A percentile compares a stretch with the other conserved stretches of the same genome.
phyloP scores from a whole-genome alignment of 2,329 filamentous ascomycete species.

The Plectosphaerella cucumerina region DNA sequence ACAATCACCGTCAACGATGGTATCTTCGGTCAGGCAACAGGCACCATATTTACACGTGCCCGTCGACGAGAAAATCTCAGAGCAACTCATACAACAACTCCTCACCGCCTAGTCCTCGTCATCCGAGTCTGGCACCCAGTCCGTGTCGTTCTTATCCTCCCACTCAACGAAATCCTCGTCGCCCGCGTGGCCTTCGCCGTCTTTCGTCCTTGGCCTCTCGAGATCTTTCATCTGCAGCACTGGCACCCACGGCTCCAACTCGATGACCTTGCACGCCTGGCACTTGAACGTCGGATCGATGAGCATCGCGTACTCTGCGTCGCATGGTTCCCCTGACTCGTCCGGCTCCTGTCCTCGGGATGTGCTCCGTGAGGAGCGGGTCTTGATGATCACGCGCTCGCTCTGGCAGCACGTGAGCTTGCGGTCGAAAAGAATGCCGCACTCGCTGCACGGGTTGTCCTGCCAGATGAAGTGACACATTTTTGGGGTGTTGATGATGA shows the following conservation, averaged over 20 bases:
- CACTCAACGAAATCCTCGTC: background rate
- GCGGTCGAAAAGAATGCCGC: slow-evolving; percentile 2
- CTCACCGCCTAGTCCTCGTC: background rate
- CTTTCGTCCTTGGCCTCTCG: too few relatives aligned
- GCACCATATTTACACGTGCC: too few relatives aligned
- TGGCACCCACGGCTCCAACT: background rate
- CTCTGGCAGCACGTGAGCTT: background rate
- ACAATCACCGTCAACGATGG: too few relatives aligned
- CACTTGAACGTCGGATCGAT: background rate
- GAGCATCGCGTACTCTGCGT: background rate
- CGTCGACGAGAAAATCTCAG: too few relatives aligned
- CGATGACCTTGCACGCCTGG: background rate
- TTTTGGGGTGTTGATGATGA: background rate
- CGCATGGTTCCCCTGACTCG: background rate
- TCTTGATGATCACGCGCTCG: background rate
- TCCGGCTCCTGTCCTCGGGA: background rate
- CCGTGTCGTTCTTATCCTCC: background rate
- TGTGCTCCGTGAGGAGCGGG: background rate
- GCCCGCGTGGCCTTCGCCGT: too few relatives aligned
- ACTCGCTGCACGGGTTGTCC: slow-evolving; percentile 1
- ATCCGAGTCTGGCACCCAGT: background rate
- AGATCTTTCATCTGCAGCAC: background rate
- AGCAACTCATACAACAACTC: background rate
- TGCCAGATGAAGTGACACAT: slow-evolving; percentile 6
- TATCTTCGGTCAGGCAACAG: too few relatives aligned